Evolutionary conservation across 345 rosid genomes (phyloP).

Genomic region (Rhodamnia rubescens): DNA sequence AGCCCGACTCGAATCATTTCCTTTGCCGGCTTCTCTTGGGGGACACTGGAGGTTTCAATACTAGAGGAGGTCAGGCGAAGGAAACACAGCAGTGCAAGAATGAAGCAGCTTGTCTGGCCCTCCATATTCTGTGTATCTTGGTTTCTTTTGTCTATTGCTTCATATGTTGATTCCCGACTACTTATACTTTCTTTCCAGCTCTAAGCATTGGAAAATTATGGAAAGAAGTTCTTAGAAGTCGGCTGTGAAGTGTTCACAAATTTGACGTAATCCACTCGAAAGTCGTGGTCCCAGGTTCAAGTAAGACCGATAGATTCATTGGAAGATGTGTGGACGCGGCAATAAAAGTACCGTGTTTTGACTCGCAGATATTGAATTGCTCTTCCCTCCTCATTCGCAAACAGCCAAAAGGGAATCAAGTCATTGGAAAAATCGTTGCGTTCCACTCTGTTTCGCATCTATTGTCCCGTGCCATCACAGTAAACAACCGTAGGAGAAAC

Average conservation of each 20-base stretch:
- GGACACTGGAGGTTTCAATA: background rate
- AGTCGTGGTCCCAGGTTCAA: background rate
- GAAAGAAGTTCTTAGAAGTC: background rate
- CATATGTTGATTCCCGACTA: background rate
- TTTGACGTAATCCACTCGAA: background rate
- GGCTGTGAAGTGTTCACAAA: background rate
- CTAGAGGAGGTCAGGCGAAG: background rate
- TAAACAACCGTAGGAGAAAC: too few relatives aligned
- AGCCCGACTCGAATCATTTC: slow-evolving; percentile 6
- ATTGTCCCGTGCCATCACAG: too few relatives aligned
- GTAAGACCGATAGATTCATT: background rate
- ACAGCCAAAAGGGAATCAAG: background rate
- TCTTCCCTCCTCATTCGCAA: background rate
- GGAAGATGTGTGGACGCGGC: background rate
- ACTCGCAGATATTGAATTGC: background rate
- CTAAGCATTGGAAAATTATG: background rate
- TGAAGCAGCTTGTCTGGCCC: background rate
- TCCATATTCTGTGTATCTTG: background rate
- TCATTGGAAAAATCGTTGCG: background rate
- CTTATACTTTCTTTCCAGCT: background rate
- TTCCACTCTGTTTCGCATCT: background rate
- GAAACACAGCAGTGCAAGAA: background rate
- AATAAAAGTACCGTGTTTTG: background rate
- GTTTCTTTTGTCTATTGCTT: background rate
- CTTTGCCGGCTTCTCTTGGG: background rate